Evolutionary conservation across 2,329 filamentous ascomycete genomes (phyloP).

Genomic region (Aspergillus arachidicola): DNA sequence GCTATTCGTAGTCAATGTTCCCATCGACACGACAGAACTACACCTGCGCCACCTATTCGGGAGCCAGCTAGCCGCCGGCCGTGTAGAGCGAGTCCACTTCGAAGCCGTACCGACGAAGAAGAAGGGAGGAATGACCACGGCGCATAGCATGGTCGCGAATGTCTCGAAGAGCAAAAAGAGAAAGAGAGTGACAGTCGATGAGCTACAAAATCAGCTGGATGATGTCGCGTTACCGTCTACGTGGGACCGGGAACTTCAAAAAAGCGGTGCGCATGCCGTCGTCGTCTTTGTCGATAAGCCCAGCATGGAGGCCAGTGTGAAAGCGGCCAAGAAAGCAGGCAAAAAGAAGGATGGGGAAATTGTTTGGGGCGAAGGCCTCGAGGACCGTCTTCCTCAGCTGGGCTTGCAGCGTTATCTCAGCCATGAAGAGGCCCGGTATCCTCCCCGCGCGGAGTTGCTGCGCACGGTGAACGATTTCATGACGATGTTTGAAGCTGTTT

Average conservation of each 20-base stretch:
- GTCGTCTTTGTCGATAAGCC: constrained; percentile 81
- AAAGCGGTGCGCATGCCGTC: constrained; percentile 77
- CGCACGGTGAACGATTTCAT: constrained; percentile 82
- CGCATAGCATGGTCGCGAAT: constrained; percentile 22
- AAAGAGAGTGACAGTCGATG: constrained; percentile 56
- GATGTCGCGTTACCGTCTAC: constrained; percentile 66
- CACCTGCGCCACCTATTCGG: constrained; percentile 78
- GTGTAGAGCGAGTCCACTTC: constrained; percentile 78
- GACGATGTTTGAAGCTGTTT: constrained; percentile 68
- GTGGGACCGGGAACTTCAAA: constrained; percentile 72
- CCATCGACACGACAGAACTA: constrained; percentile 76
- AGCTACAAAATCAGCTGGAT: constrained; percentile 59
- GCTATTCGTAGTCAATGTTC: constrained; percentile 88
- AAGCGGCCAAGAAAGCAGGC: constrained; percentile 66
- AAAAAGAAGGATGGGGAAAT: constrained; percentile 58
- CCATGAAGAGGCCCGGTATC: constrained; percentile 73
- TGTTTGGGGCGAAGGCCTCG: constrained; percentile 68
- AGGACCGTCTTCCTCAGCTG: constrained; percentile 59
- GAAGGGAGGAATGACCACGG: constrained; percentile 20
- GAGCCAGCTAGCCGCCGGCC: constrained; percentile 71
- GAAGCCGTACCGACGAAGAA: constrained; percentile 55
- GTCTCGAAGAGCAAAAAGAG: constrained; percentile 52
- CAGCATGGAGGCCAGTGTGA: constrained; percentile 75
- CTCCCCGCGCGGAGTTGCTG: constrained; percentile 68
- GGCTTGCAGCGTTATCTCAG: constrained; percentile 58